A percentile compares a stretch with the other conserved stretches of the same genome.
Conservation (phyloP, 148 eudicot species). For the Chenopodium quinoa region DNA sequence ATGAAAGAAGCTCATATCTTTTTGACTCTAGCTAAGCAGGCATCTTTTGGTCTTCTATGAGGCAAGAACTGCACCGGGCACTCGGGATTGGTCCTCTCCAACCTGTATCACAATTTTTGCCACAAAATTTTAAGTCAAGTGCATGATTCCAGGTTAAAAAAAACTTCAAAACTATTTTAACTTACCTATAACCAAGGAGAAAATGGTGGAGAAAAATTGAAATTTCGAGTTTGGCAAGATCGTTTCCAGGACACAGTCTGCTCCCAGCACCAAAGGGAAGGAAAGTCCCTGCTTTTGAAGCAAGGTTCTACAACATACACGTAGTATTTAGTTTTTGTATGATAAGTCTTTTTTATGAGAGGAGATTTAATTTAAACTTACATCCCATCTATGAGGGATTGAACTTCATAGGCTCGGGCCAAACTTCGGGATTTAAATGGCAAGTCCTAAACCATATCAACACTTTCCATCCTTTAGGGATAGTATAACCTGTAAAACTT, state of each 20-base stretch:
- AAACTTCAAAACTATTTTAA: not conserved
- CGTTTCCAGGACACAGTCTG: conserved; percentile 88
- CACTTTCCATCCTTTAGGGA: conserved; percentile 92
- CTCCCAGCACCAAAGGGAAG: conserved; percentile 86
- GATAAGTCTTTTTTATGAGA: too few relatives aligned
- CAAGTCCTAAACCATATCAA: conserved; percentile 73
- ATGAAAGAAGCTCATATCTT: conserved; percentile 14
- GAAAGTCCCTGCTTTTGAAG: conserved; percentile 72
- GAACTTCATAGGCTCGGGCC: conserved; percentile 63
- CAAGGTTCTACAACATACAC: conserved; percentile 34
- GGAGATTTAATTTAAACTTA: conserved; percentile 40
- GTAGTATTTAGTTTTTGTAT: too few relatives aligned
- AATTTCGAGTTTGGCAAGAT: conserved; percentile 90
- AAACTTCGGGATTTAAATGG: conserved; percentile 66
- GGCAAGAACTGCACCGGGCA: conserved; percentile 62
- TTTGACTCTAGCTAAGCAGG: conserved; percentile 63
- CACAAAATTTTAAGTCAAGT: not conserved
- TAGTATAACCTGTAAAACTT: conserved; percentile 55
- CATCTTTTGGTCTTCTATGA: conserved; percentile 82
- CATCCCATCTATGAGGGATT: conserved; percentile 93
- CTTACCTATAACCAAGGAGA: conserved; percentile 71
- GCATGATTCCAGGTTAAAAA: not conserved
- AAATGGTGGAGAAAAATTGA: conserved; percentile 84
- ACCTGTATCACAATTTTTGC: conserved; percentile 38
- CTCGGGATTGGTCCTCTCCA: conserved; percentile 54